Evolutionary conservation across 2,329 filamentous ascomycete genomes (phyloP), one percentile per base, ranked within the genome.

Genomic region (Penicillium capsulatum): DNA sequence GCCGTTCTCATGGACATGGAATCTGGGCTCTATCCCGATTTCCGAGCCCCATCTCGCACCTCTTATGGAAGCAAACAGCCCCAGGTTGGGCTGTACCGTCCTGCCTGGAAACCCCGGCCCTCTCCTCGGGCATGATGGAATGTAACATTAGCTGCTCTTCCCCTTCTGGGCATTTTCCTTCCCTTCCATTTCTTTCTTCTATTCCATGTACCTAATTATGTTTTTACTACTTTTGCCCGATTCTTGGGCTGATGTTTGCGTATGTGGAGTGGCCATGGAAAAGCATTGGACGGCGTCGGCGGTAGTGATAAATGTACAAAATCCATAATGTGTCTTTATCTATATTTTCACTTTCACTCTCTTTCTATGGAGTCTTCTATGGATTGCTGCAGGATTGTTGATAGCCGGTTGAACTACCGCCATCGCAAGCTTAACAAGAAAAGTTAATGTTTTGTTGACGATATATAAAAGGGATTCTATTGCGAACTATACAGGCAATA

Each of bases 1-100:
- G 68, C 69, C 9, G 54, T 72, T 19, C 52, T 72, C 7, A 68
- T 71, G 64, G 68, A 71, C 37, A 54, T 71, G 20, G 60, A 63
- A 11, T 60, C 64, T 1, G 55, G 54, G 1, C 50, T 68, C 1
- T 64, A 64, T 27, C 54, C 51, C 5, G 55, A 61, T 17, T 64
- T 63, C 38, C 53, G 52, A 20, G 47, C 44, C 17, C 40, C 49
- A 13, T 47, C 55, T 36, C 47, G 45, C 9, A 16, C 19, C 19
- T 46, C 45, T 5, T 46, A 50, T 35, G 51, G 50, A 49, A 61
- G 51, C 55, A 66, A 55, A 51, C 53, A 58, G 50, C 48, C 50
- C 40, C 58, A 52, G 42, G 50, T 64, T 13, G 52, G 54, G 13
- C 41, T 64, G 9, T 57, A 57, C n/a, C 61, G 60, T 24, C 48